Evolutionary conservation across 768 basidiomycete genomes (phyloP), one percentile per base, ranked within the genome.

Genomic region (Hypsizygus marmoreus): DNA sequence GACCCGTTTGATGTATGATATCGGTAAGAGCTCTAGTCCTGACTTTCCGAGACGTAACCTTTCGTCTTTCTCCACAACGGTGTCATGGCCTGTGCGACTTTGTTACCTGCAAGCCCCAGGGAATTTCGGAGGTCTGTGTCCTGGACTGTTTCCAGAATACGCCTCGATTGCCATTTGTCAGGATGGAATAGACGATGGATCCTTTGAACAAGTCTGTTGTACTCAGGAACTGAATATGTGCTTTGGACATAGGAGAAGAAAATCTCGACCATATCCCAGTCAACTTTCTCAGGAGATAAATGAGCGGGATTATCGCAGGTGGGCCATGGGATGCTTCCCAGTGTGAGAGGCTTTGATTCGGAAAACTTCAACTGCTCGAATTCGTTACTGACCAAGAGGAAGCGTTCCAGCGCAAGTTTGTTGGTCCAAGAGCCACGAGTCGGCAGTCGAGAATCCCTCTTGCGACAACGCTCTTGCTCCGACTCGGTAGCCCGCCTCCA

Each of bases 351-450:
- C 30, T 52, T 44, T 16, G 37, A 24, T 43, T 63, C 58, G 11
- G 60, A 57, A 43, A 61, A 60, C 36, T 53, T 57, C 34, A 43
- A 32, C 12, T 31, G 43, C 12, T 58, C 55, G 20, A 54, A 50
- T 19, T 54, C 49, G 10, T 25, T 29, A 28, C 45, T 12, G 30
- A 49, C 25, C 19, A 29, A 11, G 24, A 16, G n/a, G 37, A 54
- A 54, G 29, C 52, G 40, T 29, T 29, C 31, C 16, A 44, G 16
- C 23, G 45, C 52, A 8, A 16, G 8, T 0, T 4, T 1, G 13
- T 24, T 33, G 12, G 34, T 31, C 48, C 52, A 54, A 23, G n/a
- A 13, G 17, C 28, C 13, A 16, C 32, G 9, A 30, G 24, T 9
- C 31, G 20, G 10, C 20, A 23, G 30, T 14, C 32, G 33, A n/a